A percentile compares a stretch with the other conserved stretches of the same genome.
These are phyloP conservation scores for Arbutus unedo DNA, from an alignment of 148 eudicot species.

Conservation along the genomic window DNA sequence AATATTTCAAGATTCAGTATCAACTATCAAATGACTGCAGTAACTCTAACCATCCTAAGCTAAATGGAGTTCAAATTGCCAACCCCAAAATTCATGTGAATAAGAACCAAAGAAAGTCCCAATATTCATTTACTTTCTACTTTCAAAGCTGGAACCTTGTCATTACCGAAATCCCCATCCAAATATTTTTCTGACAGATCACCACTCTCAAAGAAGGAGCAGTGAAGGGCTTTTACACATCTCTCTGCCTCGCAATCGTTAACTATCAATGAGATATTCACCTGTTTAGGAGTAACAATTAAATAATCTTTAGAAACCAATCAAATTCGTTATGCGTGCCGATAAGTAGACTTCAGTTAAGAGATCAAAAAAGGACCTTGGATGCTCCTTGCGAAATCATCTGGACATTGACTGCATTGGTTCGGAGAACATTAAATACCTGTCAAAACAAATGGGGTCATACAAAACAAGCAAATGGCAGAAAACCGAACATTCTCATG, in stretches of 20 bases:
- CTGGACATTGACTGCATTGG: constrained; percentile 72
- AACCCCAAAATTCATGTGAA: background rate
- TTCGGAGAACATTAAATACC: constrained; percentile 68
- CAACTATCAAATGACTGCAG: too few species aligned
- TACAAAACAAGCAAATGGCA: background rate
- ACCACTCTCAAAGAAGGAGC: constrained; percentile 62
- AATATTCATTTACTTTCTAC: background rate
- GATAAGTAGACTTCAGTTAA: background rate
- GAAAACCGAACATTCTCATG: background rate
- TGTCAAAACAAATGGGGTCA: constrained; percentile 15
- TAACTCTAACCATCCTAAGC: too few species aligned
- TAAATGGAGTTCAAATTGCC: background rate
- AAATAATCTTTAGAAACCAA: background rate
- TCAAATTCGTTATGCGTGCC: background rate
- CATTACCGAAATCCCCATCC: constrained; percentile 22
- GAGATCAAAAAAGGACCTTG: constrained; percentile 30
- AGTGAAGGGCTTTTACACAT: constrained; percentile 76
- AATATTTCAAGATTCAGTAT: too few species aligned
- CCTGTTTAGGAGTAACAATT: constrained; percentile 32
- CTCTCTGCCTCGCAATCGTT: constrained; percentile 73
- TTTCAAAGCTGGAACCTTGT: background rate
- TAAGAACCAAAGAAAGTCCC: background rate
- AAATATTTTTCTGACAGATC: constrained; percentile 22
- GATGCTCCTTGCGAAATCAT: constrained; percentile 97
- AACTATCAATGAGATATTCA: constrained; percentile 80